Evolutionary conservation across 2,329 filamentous ascomycete species (phyloP), one percentile per base, ranked within the genome.

Genomic region (Colletotrichum falcatum): DNA sequence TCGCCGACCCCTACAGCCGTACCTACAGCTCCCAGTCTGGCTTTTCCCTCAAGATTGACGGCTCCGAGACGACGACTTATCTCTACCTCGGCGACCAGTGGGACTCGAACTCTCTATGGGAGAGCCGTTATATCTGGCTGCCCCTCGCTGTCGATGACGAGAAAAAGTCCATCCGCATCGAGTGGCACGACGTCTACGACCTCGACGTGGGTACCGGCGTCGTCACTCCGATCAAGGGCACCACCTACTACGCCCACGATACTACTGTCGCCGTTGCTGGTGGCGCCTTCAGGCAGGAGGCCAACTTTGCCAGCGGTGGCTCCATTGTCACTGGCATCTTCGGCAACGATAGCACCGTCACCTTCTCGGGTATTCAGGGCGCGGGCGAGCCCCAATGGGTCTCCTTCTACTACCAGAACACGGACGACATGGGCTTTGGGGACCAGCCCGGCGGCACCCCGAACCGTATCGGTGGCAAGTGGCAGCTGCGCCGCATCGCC

Each of bases 361-460:
- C 82, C 0, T 87, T 88, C 72, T 61, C 56, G 18, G 65, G 66
- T 61, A 61, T 89, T 74, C 79, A 81, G 35, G 80, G 87, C 20
- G 76, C 79, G 23, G 85, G 85, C 5, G 79, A 83, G 51, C 81
- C 84, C 1, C 86, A 88, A 74, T 88, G 85, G 85, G 81, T 88
- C 0, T 86, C 85, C 0, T 87, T 88, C 76, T 87, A 87, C 76
- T 86, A 88, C 73, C 86, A 88, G 73, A 87, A 89, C 76, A 89
- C 81, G 2, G 88, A 89, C 60, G 88, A 89, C 68, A 88, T 89
- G 86, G 88, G 87, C 3, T 90, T 87, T 65, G 88, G 88, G 0
- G 84, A 85, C 61, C 83, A 85, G 68, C 83, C 89, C 2, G 85
- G 84, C 53, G 89, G 88, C 7, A 78, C 80, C 0, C 89, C 89